These are phyloP conservation scores for Ganoderma sinense DNA, from an alignment of 1,284 basidiomycete species.

Conservation along the genomic window DNA sequence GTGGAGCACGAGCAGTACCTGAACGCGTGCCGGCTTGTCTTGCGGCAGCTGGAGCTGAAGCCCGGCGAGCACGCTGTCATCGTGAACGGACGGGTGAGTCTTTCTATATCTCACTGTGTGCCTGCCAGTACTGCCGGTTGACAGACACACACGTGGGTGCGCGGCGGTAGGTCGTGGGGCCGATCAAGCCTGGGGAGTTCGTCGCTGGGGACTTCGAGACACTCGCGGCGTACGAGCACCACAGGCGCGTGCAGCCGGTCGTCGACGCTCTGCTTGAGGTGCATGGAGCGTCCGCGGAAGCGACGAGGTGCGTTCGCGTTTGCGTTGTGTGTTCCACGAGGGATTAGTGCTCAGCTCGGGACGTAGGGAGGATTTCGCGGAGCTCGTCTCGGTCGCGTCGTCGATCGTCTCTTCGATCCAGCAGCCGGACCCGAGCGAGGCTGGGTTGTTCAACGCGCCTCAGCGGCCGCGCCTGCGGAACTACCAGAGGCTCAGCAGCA, in stretches of 20 bases:
- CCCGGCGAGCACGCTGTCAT: constrained; percentile 70
- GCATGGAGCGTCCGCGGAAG: constrained; percentile 47
- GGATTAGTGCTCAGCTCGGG: background rate
- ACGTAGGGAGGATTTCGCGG: constrained; percentile 58
- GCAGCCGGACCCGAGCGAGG: constrained; percentile 74
- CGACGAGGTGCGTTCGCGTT: constrained; percentile 22
- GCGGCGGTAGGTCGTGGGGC: constrained; percentile 65
- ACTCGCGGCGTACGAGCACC: constrained; percentile 76
- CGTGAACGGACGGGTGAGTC: constrained; percentile 82
- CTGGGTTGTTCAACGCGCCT: constrained; percentile 74
- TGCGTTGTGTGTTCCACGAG: background rate
- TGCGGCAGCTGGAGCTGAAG: constrained; percentile 59
- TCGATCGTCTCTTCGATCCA: constrained; percentile 77
- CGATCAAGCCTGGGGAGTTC: constrained; percentile 65
- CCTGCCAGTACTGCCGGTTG: constrained; percentile 21
- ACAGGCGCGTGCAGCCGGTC: constrained; percentile 74
- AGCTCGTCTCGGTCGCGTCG: constrained; percentile 69
- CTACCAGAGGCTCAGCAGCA: constrained; percentile 65
- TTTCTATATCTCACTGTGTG: background rate
- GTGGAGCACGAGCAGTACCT: constrained; percentile 49
- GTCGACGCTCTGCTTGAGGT: constrained; percentile 67
- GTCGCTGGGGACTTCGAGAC: constrained; percentile 69
- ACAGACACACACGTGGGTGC: background rate
- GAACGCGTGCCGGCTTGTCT: constrained; percentile 52
- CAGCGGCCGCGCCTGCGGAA: constrained; percentile 61